Base-by-base conservation (phyloP, 257 asterid genomes). In the Solanum paucissectum region DNA sequence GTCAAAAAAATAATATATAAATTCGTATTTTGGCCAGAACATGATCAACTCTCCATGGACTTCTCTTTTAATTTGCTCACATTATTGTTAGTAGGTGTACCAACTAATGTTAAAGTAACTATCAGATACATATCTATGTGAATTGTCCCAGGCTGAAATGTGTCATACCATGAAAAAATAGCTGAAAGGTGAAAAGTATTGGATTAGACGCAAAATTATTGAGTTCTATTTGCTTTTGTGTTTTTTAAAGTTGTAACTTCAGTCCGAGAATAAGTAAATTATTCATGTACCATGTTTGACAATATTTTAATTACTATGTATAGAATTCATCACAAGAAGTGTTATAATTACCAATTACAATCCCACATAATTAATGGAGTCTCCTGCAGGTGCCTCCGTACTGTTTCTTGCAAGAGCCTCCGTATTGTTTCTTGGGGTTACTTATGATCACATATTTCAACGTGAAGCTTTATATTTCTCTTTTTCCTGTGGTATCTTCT, bases 401-500 rank as follows among this genome's bases (percentile, higher is more conserved):
- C 66, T 44, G 27, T 44, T 79, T 27, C 14, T 42, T 79, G 3
- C 60, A 49, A 49, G 60, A 14, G 60, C 60, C 60, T 49, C 5
- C 8, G 60, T 49, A 14, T 21, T 14, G 8, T 49, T 49, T 49
- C 60, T 14, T 49, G 16, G 62, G 58, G 37, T 69, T 71, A 32
- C 37, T 86, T 6, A 71, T 29, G 34, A 82, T 27, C 32, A 85
- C 75, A 7, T 71, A 13, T 87, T 82, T 72, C 76, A 36, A 71
- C 83, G 64, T 92, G 95, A 98, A 97, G 98, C 88, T 96, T 97
- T 84, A 93, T 95, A 87, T 97, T 97, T 90, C 95, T 96, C 73
- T 97, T 94, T 90, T 91, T 95, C 58, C 99, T 98, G 32, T 97
- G 99, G 99, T 97, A 94, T 90, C 94, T 97, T 87, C 83, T 97